Conservation (phyloP, 352 stramenopile genomes). For the Phytophthora sp. region DNA sequence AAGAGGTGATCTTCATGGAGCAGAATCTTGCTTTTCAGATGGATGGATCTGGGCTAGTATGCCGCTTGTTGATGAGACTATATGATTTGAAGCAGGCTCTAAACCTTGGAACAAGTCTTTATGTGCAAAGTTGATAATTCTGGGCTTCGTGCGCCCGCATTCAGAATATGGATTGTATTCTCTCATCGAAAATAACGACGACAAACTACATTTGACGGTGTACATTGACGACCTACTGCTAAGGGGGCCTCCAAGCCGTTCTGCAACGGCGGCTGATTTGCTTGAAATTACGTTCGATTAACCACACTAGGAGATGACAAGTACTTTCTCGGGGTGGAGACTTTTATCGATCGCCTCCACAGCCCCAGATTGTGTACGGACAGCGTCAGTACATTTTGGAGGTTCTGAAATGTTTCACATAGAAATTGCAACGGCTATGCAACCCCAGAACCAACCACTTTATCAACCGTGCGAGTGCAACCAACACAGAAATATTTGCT, state of each 20-base stretch:
- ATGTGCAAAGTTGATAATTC: no score
- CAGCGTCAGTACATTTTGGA: neutral
- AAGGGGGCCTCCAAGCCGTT: neutral
- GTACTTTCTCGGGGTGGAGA: no score
- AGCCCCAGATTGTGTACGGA: neutral
- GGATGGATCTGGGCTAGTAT: neutral
- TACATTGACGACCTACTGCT: slow-evolving; percentile 15
- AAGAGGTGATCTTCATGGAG: slow-evolving; percentile 18
- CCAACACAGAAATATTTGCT: no score
- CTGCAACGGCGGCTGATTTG: no score
- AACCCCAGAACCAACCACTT: neutral
- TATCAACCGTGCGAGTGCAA: no score
- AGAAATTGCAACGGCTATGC: neutral
- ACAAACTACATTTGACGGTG: slow-evolving; percentile 7
- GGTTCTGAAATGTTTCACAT: neutral
- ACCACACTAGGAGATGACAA: no score
- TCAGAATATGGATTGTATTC: slow-evolving; percentile 11
- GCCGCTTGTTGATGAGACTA: slow-evolving; percentile 5
- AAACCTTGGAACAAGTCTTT: no score
- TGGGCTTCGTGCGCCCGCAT: neutral
- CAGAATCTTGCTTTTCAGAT: slow-evolving; percentile 1
- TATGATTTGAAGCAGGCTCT: slow-evolving; percentile 17
- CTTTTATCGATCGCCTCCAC: no score
- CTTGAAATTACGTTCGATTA: no score
- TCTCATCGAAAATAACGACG: neutral